Conservation (phyloP, 768 basidiomycete species). For the Russula virescens region DNA sequence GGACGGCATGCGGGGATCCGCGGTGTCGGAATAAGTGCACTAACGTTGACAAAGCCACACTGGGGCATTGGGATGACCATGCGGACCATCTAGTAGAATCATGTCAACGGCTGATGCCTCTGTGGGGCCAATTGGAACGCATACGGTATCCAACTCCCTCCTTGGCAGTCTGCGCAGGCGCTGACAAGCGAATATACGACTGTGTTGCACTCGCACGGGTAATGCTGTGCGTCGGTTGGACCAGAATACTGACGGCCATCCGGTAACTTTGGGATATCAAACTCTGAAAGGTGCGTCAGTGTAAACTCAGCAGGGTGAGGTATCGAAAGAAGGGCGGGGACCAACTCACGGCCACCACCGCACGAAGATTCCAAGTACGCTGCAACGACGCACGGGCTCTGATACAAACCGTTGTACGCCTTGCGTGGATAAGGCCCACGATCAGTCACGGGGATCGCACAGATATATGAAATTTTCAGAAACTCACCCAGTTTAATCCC, state of each 20-base stretch:
- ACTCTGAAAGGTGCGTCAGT: neutral
- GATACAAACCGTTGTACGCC: slow-evolving; percentile 7
- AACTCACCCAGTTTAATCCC: slow-evolving; percentile 10
- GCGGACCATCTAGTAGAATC: neutral
- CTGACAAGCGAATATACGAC: slow-evolving; percentile 9
- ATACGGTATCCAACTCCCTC: neutral
- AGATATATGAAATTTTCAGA: neutral
- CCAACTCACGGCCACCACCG: slow-evolving; percentile 1
- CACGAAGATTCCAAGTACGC: neutral
- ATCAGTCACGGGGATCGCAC: neutral
- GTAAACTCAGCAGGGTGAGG: too few relatives aligned
- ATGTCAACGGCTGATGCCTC: neutral
- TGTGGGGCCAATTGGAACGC: neutral
- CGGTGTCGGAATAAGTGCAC: neutral
- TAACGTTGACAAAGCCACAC: neutral
- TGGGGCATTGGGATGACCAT: neutral
- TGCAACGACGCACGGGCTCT: slow-evolving; percentile 11
- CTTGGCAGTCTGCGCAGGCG: slow-evolving; percentile 1
- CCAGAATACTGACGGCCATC: neutral
- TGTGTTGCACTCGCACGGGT: neutral
- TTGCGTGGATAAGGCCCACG: neutral
- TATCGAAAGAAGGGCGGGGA: neutral
- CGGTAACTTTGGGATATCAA: neutral
- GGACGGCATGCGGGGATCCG: neutral
- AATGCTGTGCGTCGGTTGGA: neutral